A percentile compares a stretch with the other conserved stretches of the same genome.
phyloP scores from a whole-genome alignment of 495 filamentous ascomycete genomes.

The Neurospora sp. region DNA sequence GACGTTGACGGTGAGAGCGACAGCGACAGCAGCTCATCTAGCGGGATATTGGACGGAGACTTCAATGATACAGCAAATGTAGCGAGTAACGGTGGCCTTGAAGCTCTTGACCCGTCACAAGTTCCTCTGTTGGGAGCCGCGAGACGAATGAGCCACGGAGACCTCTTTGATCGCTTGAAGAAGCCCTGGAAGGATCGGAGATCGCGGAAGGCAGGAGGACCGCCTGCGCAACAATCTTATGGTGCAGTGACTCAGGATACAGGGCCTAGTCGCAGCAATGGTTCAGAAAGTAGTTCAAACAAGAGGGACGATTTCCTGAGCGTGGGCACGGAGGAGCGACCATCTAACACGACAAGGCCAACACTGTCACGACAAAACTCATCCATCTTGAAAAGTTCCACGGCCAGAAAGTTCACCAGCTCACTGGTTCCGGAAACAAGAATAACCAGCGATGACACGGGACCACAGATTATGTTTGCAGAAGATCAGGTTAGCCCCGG shows the following conservation, averaged over 20 bases:
- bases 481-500: conserved; percentile 32
- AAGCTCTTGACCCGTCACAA: conserved; percentile 6
- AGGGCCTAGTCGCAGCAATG: background rate
- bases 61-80: conserved; percentile 21
- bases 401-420: conserved; percentile 53
- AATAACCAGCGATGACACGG: conserved; percentile 50
- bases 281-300: background rate
- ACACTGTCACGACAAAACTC: conserved; percentile 42
- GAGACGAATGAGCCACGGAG: conserved; percentile 28
- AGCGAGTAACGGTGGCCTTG: conserved; percentile 16
- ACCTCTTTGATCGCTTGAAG: conserved; percentile 13
- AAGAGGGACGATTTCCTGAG: background rate
- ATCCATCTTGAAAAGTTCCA: conserved; percentile 39
- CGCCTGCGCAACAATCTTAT: background rate
- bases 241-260: conserved; percentile 7
- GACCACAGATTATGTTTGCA: conserved; percentile 72
- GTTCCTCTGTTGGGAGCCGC: conserved; percentile 18
- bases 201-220: conserved; percentile 2
- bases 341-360: conserved; percentile 26
- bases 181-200: conserved; percentile 10
- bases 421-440: conserved; percentile 64
- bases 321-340: background rate
- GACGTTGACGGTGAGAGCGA: conserved; percentile 33
- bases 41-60: conserved; percentile 11
- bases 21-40: conserved; percentile 33